Base-by-base conservation (phyloP, 2,329 filamentous ascomycete species). In the Arthrobotrys musiformis region DNA sequence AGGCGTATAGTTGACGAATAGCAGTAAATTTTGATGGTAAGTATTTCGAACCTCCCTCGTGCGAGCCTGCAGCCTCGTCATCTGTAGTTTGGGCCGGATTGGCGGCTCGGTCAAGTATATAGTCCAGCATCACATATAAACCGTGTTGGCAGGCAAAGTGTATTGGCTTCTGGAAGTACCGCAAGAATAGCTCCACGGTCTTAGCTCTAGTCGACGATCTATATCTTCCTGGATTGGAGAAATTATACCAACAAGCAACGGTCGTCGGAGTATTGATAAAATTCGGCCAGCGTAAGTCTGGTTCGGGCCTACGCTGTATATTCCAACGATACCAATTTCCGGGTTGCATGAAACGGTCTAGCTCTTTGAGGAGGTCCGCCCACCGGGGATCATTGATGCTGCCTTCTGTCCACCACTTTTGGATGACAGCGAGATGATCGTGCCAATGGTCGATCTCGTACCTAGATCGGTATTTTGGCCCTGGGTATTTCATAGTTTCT, bases 251-350 rank as follows among this genome's bases (percentile, higher is more conserved):
- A n/a, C n/a, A n/a, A n/a, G n/a, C n/a, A n/a, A n/a, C n/a, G n/a
- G n/a, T n/a, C n/a, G n/a, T n/a, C n/a, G n/a, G n/a, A n/a, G n/a
- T 40, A 2, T 13, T 13, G 4, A 40, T 22, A 35, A 22, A 24
- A 22, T 35, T 22, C 42, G 42, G 42, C 54, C 54, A 60, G 1
- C 13, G 28, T 4, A 13, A 4, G 17, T n/a, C 28, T 1, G 8
- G 9, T 3, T 30, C 33, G 8, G 54, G 24, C 40, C 7, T 19
- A 2, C 37, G 3, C 17, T 37, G 61, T 9, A 64, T 50, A 37
- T 64, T 64, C 61, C 61, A 64, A 13, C 42, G 42, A 13, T 26
- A 56, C 62, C 62, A 67, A 44, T 67, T 67, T 22, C 44, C 46
- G 0, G 62, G 62, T 7, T 19, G 8, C 62, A 44, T 40, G n/a